Conservation (phyloP, 2,329 filamentous ascomycete species). For the Fusarium proliferatum region DNA sequence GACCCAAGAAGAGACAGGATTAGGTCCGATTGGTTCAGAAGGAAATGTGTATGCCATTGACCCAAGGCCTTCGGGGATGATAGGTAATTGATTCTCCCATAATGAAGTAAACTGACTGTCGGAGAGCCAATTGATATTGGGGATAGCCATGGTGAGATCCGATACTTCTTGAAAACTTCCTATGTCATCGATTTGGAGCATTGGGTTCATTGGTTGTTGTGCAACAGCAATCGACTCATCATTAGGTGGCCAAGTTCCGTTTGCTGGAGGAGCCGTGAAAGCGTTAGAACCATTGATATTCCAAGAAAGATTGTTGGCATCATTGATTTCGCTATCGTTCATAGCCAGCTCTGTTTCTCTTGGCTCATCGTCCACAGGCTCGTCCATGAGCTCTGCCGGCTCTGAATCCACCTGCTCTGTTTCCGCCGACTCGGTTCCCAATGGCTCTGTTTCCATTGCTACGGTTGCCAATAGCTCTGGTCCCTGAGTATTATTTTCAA, state of each 20-base stretch:
- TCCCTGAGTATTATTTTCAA: not conserved
- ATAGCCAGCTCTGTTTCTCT: not conserved
- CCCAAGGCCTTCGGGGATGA: slow-evolving; percentile 7
- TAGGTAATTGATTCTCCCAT: slow-evolving; percentile 8
- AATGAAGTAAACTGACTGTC: slow-evolving; percentile 10
- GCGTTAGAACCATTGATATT: not conserved
- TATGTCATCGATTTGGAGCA: slow-evolving; percentile 11
- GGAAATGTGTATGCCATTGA: slow-evolving; percentile 2
- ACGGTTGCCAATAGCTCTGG: not conserved
- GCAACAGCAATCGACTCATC: not conserved
- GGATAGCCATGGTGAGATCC: not conserved
- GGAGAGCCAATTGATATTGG: slow-evolving; percentile 12
- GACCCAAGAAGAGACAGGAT: not conserved
- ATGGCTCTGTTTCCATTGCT: not conserved
- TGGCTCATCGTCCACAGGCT: not conserved
- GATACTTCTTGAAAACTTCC: not conserved
- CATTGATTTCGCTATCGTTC: not conserved
- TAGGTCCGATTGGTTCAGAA: not conserved
- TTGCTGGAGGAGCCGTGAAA: not conserved
- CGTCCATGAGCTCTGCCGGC: not conserved
- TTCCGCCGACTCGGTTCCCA: not conserved
- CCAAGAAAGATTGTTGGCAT: not conserved
- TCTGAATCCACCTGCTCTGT: not conserved
- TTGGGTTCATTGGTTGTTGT: not conserved
- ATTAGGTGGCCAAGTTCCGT: not conserved